These are phyloP conservation scores for Trametes meyenii DNA, from an alignment of 768 basidiomycete species.

Conservation along the genomic window DNA sequence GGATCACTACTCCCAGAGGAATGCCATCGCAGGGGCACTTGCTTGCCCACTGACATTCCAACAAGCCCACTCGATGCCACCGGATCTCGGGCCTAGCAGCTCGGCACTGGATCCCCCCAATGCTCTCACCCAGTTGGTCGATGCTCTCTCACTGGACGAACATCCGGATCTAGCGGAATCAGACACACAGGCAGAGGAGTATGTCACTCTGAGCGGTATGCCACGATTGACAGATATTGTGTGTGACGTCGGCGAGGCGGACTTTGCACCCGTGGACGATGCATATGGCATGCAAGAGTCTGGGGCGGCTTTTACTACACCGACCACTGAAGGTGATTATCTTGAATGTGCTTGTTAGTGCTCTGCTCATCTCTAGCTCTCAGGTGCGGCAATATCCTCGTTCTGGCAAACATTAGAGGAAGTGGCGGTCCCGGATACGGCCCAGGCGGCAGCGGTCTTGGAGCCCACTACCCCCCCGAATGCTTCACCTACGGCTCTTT, in stretches of 20 bases:
- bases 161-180: neutral
- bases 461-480: too few relatives aligned
- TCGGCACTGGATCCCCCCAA: too few relatives aligned
- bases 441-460: too few relatives aligned
- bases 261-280: neutral
- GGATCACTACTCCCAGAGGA: neutral
- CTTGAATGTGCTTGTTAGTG: too few relatives aligned
- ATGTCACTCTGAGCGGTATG: neutral
- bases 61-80: neutral
- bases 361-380: too few relatives aligned
- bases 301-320: neutral
- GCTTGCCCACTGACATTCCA: neutral
- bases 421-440: too few relatives aligned
- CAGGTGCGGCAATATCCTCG: too few relatives aligned
- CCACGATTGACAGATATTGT: neutral
- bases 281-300: neutral
- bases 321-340: neutral
- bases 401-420: too few relatives aligned
- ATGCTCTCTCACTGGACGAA: neutral
- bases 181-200: neutral
- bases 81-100: too few relatives aligned
- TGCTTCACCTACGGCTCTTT: neutral
- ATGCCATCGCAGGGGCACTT: neutral
- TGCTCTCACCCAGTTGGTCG: neutral
- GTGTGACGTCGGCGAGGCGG: neutral